Conservation (phyloP, 495 filamentous ascomycete species). For the Podospora pseudocomata region DNA sequence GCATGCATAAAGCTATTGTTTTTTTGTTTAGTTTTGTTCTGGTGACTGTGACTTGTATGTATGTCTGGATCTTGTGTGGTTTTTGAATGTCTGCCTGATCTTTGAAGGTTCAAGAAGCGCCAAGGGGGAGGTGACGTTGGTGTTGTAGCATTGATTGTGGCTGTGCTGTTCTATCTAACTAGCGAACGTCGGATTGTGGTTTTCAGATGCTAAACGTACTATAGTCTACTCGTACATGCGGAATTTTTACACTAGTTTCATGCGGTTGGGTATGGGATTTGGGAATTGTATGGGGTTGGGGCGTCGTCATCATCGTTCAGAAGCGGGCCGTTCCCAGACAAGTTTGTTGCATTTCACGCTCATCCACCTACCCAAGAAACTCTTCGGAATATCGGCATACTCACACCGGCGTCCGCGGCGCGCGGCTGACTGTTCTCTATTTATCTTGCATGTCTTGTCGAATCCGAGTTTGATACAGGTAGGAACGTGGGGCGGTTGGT, state of each 20-base stretch:
- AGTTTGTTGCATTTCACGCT: too few species aligned
- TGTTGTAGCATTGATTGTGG: too few species aligned
- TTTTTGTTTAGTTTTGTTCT: neutral
- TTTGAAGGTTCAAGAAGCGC: neutral
- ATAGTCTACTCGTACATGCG: neutral
- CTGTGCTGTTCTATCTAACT: too few species aligned
- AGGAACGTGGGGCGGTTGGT: too few species aligned
- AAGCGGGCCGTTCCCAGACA: neutral
- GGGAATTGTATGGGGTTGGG: neutral
- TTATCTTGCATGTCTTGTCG: too few species aligned
- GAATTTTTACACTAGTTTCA: neutral
- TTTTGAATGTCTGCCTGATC: neutral
- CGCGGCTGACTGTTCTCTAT: too few species aligned
- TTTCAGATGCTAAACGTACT: too few species aligned
- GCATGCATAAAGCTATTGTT: slow-evolving; percentile 33
- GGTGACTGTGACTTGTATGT: neutral
- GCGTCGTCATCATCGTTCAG: neutral
- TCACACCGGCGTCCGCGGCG: too few species aligned
- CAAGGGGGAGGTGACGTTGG: neutral
- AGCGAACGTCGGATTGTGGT: too few species aligned
- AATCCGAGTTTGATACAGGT: too few species aligned
- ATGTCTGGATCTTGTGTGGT: neutral
- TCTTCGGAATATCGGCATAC: too few species aligned
- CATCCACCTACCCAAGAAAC: too few species aligned
- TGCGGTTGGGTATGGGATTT: neutral